Evolutionary conservation across 2,329 filamentous ascomycete species (phyloP), one percentile per base, ranked within the genome.

Genomic region (Tolypocladium inflatum): DNA sequence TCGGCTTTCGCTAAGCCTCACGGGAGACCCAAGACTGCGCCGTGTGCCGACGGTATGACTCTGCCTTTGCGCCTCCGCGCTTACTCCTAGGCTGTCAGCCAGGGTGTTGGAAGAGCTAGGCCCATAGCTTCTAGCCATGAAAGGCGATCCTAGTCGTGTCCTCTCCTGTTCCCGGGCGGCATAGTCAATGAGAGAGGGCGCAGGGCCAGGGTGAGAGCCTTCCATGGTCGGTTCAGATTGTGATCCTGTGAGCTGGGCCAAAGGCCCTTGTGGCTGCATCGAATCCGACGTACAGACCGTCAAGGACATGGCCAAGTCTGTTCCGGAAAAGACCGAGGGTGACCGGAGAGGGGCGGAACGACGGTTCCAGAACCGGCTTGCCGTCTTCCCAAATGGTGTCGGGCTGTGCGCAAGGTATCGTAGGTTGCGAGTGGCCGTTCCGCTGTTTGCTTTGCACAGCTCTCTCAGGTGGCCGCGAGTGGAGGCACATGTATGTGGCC

Each of bases 221-320:
- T 67, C 62, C 7, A 60, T 48, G 33, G 58, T 55, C 30, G 58
- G 54, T 23, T 66, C 67, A 17, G 64, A 57, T 41, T 63, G 63
- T 19, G 79, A 80, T 57, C 73, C 73, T n/a, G 81, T 79, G 48
- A 87, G 75, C 63, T 82, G 81, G 2, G 84, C 84, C 57, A 88
- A 66, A 11, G 84, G 82, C 3, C 83, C 84, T 56, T 81, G 74
- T 0, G 79, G 80, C 63, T 86, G 81, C 85, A 88, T 88, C 2
- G 79, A 79, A 48, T 86, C 82, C 2, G 84, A 79, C 1, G 85
- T 87, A 71, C 82, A 85, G 37, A 86, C 73, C 1, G 79, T 77
- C 56, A 88, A 74, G 13, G 85, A 88, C 65, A 87, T 73, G 48
- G 80, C 77, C 78, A 88, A 85, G 61, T 87, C 84, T 45, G 80